These are phyloP conservation scores for Saprolegnia parasitica DNA, from an alignment of 352 stramenopile genomes.

Conservation along the genomic window DNA sequence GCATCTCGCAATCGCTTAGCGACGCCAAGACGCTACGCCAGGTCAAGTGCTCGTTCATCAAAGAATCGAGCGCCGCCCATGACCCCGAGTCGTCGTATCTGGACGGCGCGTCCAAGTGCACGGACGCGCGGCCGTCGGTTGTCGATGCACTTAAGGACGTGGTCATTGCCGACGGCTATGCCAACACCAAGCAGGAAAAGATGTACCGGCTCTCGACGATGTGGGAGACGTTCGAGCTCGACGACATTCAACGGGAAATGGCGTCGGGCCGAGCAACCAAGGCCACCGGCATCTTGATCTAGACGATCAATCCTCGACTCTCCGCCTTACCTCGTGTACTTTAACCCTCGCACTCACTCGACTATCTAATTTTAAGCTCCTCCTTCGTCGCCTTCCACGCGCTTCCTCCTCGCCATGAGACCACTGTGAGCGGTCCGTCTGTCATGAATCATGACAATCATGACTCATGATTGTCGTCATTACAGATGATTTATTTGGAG, in stretches of 20 bases:
- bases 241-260: conserved; percentile 27
- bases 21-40: conserved; percentile 9
- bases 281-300: conserved; percentile 6
- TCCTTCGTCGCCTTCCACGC: neutral
- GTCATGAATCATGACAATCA: no score
- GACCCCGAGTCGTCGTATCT: conserved; percentile 12
- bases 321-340: no score
- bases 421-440: no score
- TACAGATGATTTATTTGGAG: no score
- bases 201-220: conserved; percentile 69
- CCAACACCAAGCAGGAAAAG: conserved; percentile 68
- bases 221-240: conserved; percentile 60
- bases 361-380: no score
- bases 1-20: neutral
- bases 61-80: neutral
- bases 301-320: neutral
- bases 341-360: no score
- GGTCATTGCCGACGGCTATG: conserved; percentile 48
- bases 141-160: conserved; percentile 77
- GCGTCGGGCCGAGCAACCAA: neutral
- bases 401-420: no score
- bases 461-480: no score
- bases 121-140: conserved; percentile 58
- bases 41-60: conserved; percentile 13
- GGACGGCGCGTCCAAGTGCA: conserved; percentile 59